Evolutionary conservation across 2,329 filamentous ascomycete species (phyloP).

Genomic region (Scytalidium sp.): DNA sequence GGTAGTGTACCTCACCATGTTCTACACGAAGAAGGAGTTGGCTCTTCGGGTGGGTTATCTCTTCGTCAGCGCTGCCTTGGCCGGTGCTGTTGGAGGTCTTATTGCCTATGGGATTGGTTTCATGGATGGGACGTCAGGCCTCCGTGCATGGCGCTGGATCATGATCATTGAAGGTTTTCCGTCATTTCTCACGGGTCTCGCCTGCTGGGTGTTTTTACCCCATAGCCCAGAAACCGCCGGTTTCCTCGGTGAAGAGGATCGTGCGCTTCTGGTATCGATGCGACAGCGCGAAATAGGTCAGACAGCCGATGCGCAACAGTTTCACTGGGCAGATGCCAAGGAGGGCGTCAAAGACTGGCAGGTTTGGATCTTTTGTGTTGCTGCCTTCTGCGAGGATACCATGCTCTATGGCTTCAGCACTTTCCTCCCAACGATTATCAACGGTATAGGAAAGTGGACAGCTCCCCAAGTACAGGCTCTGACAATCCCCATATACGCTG

Average conservation of each 20-base stretch:
- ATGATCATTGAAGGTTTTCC: slow-evolving; percentile 57
- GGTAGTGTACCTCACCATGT: slow-evolving; percentile 59
- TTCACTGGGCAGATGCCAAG: slow-evolving; percentile 55
- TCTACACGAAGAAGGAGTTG: slow-evolving; percentile 60
- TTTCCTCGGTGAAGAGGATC: slow-evolving; percentile 53
- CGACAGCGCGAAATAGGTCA: slow-evolving; percentile 48
- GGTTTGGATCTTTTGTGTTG: slow-evolving; percentile 57
- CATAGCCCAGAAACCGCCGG: slow-evolving; percentile 57
- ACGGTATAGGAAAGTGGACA: slow-evolving; percentile 54
- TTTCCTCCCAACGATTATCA: slow-evolving; percentile 68
- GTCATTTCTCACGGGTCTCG: slow-evolving; percentile 50
- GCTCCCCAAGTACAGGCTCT: slow-evolving; percentile 60
- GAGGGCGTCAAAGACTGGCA: slow-evolving; percentile 61
- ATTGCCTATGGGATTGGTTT: slow-evolving; percentile 63
- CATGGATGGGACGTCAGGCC: slow-evolving; percentile 56
- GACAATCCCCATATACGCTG: slow-evolving; percentile 64
- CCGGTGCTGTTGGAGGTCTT: slow-evolving; percentile 62
- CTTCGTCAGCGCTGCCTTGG: slow-evolving; percentile 57
- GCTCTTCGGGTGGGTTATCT: slow-evolving; percentile 61
- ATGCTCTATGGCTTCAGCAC: slow-evolving; percentile 68
- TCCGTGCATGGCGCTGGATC: slow-evolving; percentile 61
- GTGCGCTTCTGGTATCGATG: slow-evolving; percentile 42
- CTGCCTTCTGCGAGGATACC: slow-evolving; percentile 59
- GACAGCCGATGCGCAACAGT: slow-evolving; percentile 45
- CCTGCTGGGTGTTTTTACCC: slow-evolving; percentile 54